Base-by-base conservation (phyloP, 2,329 filamentous ascomycete genomes). In the Epicoccum nigrum region DNA sequence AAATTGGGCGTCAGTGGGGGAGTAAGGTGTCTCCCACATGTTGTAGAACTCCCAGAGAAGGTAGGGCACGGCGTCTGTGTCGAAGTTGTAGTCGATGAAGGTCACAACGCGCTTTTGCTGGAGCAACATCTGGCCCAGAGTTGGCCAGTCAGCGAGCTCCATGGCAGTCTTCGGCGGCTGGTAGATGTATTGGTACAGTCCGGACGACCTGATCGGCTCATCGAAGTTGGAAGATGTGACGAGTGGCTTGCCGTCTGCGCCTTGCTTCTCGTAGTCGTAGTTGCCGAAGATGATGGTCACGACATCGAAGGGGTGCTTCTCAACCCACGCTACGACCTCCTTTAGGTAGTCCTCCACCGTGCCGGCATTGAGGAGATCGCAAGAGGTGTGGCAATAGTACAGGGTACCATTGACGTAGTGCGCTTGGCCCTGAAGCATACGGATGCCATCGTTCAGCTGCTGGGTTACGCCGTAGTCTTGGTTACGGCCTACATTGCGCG, bases 1-100 rank as follows among this genome's bases (percentile, higher is more conserved):
- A 70, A 97, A 96, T 1, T 72, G 70, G 4, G 83, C 69, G 62
- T 86, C 74, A 0, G 82, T 85, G 0, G 85, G 92, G 48, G 90
- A 89, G 68, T 95, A 97, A 0, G 90, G 89, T 1, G 92, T 94
- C 77, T 97, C 92, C 89, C 90, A 97, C 76, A 96, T 83, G 68
- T 96, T 89, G 13, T 85, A 85, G 76, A 96, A 97, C 73, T 97
- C 83, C 74, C 96, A 92, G 25, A 96, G 79, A 45, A 97, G 81
- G 83, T 90, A 97, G 0, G 92, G 92, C 16, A 91, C 87, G 11
- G 81, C 81, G 0, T 81, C 83, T 72, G 94, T 89, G 71, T 97
- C 86, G 62, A 89, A 90, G 62, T 70, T 68, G 58, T 75, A 76
- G 51, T 76, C 73, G 47, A 76, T 69, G 40, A 75, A 74, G 1